Percentiles rank a stretch among this genome's conserved stretches.
These are phyloP conservation scores for Eucalyptus marginata DNA, from an alignment of 345 rosid species.

Conservation along the genomic window DNA sequence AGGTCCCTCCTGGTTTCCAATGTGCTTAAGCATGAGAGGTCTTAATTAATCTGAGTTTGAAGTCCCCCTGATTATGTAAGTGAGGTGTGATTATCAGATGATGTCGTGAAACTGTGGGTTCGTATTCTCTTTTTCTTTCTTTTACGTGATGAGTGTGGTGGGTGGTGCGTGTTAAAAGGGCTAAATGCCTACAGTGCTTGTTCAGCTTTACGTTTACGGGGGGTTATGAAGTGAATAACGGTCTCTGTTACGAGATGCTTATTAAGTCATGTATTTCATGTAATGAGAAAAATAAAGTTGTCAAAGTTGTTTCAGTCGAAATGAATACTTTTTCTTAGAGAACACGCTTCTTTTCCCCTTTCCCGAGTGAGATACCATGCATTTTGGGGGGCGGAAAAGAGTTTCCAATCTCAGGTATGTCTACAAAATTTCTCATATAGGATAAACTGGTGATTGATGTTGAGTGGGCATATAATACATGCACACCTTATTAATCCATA, in stretches of 20 bases:
- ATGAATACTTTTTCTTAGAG: neutral
- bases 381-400: neutral
- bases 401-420: neutral
- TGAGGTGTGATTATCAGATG: neutral
- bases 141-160: neutral
- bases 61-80: neutral
- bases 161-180: neutral
- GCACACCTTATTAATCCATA: neutral
- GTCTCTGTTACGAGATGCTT: neutral
- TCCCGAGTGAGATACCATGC: neutral
- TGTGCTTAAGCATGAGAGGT: conserved; percentile 21
- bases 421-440: neutral
- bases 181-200: neutral
- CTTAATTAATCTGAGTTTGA: neutral
- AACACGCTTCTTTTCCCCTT: neutral
- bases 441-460: neutral
- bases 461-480: neutral
- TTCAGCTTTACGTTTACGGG: neutral
- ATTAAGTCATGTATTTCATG: neutral
- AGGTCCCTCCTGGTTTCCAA: conserved; percentile 45
- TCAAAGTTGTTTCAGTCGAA: neutral
- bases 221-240: neutral
- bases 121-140: neutral
- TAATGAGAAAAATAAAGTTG: neutral
- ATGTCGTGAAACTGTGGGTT: neutral